These are phyloP conservation scores for Leccinum incarnatum DNA, from an alignment of 768 basidiomycete genomes.

Conservation along the genomic window DNA sequence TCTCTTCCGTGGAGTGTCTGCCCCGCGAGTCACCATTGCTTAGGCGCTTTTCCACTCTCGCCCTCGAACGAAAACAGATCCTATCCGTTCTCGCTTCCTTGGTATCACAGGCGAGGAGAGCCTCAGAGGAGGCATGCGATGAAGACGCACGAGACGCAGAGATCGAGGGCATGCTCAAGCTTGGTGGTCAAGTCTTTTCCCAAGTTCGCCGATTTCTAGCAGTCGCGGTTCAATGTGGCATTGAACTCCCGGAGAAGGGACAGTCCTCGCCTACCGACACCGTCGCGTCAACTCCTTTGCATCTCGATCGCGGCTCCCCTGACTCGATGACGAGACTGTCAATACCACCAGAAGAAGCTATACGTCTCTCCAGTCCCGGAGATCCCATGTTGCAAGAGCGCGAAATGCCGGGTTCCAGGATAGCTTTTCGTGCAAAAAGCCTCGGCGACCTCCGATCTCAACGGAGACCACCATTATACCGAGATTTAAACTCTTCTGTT, in stretches of 20 bases:
- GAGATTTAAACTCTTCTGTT: constrained; percentile 36
- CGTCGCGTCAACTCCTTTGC: constrained; percentile 16
- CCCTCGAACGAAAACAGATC: constrained; percentile 78
- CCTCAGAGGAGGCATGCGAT: constrained; percentile 47
- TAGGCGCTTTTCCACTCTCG: constrained; percentile 60
- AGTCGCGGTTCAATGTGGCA: constrained; percentile 70
- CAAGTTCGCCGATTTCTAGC: constrained; percentile 79
- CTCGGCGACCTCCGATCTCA: constrained; percentile 47
- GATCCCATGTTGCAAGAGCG: constrained; percentile 25
- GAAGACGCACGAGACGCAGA: constrained; percentile 51
- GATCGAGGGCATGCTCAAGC: constrained; percentile 73
- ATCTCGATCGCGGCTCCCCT: constrained; percentile 14
- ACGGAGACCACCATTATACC: constrained; percentile 31
- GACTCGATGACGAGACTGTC: constrained; percentile 13
- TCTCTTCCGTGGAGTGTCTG: constrained; percentile 80
- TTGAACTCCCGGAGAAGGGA: constrained; percentile 58
- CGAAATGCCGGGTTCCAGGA: constrained; percentile 22
- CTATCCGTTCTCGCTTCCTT: constrained; percentile 77
- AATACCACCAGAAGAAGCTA: constrained; percentile 5
- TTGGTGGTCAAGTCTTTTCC: constrained; percentile 78
- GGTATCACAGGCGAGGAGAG: constrained; percentile 75
- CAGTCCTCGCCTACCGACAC: constrained; percentile 29
- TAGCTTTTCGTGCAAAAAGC: constrained; percentile 48
- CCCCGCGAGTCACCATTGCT: constrained; percentile 78
- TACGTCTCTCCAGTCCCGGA: constrained; percentile 31